Evolutionary conservation across 345 rosid genomes (phyloP).

Genomic region (Acer campestre): DNA sequence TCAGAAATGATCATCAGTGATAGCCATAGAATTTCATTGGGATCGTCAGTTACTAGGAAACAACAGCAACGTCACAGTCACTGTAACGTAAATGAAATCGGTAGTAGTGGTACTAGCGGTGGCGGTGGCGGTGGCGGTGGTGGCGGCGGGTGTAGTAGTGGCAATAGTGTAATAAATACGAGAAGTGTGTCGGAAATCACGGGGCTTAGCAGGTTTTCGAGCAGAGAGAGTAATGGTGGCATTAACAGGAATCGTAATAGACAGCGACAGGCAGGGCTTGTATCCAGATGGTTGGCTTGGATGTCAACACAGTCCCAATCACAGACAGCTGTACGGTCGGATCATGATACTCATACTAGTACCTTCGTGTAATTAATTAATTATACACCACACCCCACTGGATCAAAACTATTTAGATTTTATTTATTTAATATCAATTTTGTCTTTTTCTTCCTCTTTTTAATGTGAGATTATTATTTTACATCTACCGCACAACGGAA

Average conservation of each 20-base stretch:
- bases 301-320: conserved; percentile 25
- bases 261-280: conserved; percentile 52
- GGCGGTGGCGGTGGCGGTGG: neutral
- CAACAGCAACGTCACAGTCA: neutral
- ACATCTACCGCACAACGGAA: neutral
- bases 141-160: neutral
- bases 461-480: neutral
- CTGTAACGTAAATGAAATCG: neutral
- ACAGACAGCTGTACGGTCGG: conserved; percentile 23
- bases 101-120: neutral
- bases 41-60: neutral
- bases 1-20: conserved; percentile 74
- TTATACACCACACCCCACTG: neutral
- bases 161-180: conserved; percentile 56
- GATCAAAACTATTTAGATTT: neutral
- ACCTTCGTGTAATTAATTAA: neutral
- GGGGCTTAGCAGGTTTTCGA: conserved; percentile 53
- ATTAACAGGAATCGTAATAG: neutral
- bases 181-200: conserved; percentile 90
- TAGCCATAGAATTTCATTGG: conserved; percentile 36
- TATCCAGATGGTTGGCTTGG: conserved; percentile 47
- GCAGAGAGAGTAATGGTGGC: conserved; percentile 27
- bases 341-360: neutral
- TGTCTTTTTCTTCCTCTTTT: no score
- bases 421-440: no score